These are phyloP conservation scores for Neoarthrinium moseri DNA, from an alignment of 2,329 filamentous ascomycete genomes.

Conservation along the genomic window DNA sequence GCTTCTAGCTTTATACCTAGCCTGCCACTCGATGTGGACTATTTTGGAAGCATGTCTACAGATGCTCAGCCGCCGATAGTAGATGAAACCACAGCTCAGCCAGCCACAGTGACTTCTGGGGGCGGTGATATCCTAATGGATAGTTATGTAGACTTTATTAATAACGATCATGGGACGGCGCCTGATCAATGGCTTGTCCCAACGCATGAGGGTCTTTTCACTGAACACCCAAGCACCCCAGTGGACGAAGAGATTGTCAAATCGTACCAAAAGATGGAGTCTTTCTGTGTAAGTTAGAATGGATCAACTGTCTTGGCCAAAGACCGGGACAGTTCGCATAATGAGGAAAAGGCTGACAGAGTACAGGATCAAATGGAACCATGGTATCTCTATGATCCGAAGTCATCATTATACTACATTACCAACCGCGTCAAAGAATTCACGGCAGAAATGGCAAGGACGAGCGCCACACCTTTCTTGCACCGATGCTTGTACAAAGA, in stretches of 20 bases:
- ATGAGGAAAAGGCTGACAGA: too few species aligned
- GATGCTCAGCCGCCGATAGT: background rate
- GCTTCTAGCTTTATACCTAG: conserved; percentile 7
- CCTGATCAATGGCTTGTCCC: background rate
- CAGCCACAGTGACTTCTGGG: background rate
- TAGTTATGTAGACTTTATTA: background rate
- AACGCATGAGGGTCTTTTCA: background rate
- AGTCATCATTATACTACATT: conserved; percentile 21
- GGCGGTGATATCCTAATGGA: background rate
- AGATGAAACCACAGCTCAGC: background rate
- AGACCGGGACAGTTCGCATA: too few species aligned
- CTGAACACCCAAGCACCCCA: conserved; percentile 14
- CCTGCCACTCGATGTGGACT: conserved; percentile 11
- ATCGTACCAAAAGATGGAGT: conserved; percentile 17
- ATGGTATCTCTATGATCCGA: conserved; percentile 28
- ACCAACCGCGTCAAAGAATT: conserved; percentile 24
- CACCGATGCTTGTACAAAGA: conserved; percentile 26
- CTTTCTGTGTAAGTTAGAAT: conserved; percentile 20
- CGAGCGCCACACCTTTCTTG: conserved; percentile 27
- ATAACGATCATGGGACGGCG: background rate
- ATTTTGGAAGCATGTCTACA: conserved; percentile 1
- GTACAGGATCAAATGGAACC: conserved; percentile 14
- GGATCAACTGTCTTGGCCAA: background rate
- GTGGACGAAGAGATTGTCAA: conserved; percentile 13
- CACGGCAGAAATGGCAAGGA: conserved; percentile 20